phyloP scores from a whole-genome alignment of 805 yeast genomes.

The Yamadazyma ubonensis region DNA sequence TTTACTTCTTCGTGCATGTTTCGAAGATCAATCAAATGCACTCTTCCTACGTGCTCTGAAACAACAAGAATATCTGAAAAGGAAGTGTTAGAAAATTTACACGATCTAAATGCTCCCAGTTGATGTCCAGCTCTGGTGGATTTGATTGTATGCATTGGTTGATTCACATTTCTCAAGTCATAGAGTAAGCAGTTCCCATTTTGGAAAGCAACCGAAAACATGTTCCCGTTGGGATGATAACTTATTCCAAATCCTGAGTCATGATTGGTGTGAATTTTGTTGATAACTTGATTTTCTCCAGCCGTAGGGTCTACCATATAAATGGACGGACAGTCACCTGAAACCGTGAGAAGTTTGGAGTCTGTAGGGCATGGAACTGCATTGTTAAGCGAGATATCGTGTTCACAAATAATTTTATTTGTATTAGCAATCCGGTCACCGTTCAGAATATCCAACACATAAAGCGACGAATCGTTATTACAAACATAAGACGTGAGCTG shows the following conservation, averaged over 20 bases:
- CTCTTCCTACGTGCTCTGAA: slow-evolving; percentile 82
- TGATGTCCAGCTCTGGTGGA: slow-evolving; percentile 58
- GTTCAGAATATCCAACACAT: slow-evolving; percentile 56
- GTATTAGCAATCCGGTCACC: slow-evolving; percentile 42
- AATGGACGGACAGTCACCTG: slow-evolving; percentile 76
- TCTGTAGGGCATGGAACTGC: slow-evolving; percentile 57
- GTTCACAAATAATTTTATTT: slow-evolving; percentile 43
- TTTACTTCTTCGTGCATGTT: slow-evolving; percentile 40
- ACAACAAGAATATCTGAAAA: slow-evolving; percentile 74
- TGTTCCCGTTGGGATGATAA: slow-evolving; percentile 70
- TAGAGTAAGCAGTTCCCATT: slow-evolving; percentile 78
- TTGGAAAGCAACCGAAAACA: slow-evolving; percentile 80
- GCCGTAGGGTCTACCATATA: slow-evolving; percentile 52
- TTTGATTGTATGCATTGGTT: slow-evolving; percentile 53
- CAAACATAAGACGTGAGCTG: slow-evolving; percentile 65
- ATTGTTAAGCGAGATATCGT: slow-evolving; percentile 72
- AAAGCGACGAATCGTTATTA: slow-evolving; percentile 77
- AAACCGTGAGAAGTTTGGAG: slow-evolving; percentile 42
- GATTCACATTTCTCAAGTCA: slow-evolving; percentile 63
- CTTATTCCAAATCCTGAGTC: slow-evolving; percentile 84
- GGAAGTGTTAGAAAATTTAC: slow-evolving; percentile 49
- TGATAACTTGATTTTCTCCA: slow-evolving; percentile 8
- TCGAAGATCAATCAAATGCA: slow-evolving; percentile 80
- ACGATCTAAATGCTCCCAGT: slow-evolving; percentile 68
- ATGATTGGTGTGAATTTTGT: slow-evolving; percentile 52